These are phyloP conservation scores for Capronia americana DNA, from an alignment of 2,329 filamentous ascomycete species.

Conservation along the genomic window DNA sequence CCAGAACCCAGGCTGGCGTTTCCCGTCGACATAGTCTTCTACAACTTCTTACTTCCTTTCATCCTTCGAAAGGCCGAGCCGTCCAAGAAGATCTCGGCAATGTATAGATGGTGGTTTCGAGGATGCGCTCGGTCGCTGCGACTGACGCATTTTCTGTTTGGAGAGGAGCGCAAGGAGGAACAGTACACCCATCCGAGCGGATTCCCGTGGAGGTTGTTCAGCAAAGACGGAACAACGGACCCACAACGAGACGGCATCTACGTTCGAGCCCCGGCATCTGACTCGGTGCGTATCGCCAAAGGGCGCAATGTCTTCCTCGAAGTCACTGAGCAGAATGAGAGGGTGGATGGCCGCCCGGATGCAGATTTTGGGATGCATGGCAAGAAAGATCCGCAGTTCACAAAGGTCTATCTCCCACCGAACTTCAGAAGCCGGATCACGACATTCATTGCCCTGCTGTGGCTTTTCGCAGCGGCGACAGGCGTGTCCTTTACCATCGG, in stretches of 20 bases:
- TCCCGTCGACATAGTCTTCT: conserved; percentile 90
- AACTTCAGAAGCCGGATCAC: conserved; percentile 80
- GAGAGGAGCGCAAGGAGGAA: conserved; percentile 79
- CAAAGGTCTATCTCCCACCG: conserved; percentile 81
- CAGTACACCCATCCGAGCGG: conserved; percentile 62
- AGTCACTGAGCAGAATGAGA: conserved; percentile 70
- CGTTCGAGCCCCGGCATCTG: conserved; percentile 90
- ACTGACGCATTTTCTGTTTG: conserved; percentile 91
- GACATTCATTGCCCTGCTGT: conserved; percentile 86
- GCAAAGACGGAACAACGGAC: conserved; percentile 19
- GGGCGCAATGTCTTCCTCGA: conserved; percentile 80
- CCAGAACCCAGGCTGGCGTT: conserved; percentile 94
- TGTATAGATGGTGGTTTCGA: conserved; percentile 97
- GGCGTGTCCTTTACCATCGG: conserved; percentile 85
- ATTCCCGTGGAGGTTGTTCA: conserved; percentile 58
- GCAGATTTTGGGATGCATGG: conserved; percentile 64
- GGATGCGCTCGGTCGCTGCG: conserved; percentile 79
- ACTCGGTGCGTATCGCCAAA: conserved; percentile 93
- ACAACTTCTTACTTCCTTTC: conserved; percentile 93
- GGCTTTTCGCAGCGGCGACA: conserved; percentile 88
- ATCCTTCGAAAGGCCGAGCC: conserved; percentile 84
- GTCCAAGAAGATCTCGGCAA: conserved; percentile 78
- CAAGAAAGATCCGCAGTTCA: conserved; percentile 67
- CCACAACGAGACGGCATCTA: conserved; percentile 71
- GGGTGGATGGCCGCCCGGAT: conserved; percentile 66